phyloP scores from a whole-genome alignment of 2,329 filamentous ascomycete species.

The Fusarium torulosum region DNA sequence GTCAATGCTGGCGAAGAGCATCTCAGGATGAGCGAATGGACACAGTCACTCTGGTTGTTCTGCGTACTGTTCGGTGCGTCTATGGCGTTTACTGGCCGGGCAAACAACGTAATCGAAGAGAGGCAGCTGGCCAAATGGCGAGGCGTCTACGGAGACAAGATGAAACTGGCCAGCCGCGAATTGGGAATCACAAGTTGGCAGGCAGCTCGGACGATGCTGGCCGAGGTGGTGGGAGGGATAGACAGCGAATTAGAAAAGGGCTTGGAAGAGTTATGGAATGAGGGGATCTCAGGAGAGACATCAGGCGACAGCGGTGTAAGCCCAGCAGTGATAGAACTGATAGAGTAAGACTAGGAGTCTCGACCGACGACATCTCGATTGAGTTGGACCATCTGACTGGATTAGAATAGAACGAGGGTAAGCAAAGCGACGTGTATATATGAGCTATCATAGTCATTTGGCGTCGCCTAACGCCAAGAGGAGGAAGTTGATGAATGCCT shows the following conservation, averaged over 20 bases:
- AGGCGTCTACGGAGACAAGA: constrained; percentile 57
- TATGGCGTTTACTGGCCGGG: constrained; percentile 55
- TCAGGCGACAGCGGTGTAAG: constrained; percentile 37
- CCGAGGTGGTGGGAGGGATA: constrained; percentile 57
- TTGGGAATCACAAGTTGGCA: constrained; percentile 57
- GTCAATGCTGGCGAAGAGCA: constrained; percentile 57
- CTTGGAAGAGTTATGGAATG: constrained; percentile 57
- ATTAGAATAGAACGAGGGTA: constrained; percentile 16
- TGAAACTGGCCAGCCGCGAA: constrained; percentile 55
- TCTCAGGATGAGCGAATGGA: constrained; percentile 58
- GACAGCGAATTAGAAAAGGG: constrained; percentile 57
- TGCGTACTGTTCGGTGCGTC: constrained; percentile 61
- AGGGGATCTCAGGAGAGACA: constrained; percentile 49
- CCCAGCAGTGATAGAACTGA: constrained; percentile 46
- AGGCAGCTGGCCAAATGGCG: constrained; percentile 55
- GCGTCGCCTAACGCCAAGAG: constrained; percentile 4
- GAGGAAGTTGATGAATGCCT: constrained; percentile 1
- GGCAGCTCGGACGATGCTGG: constrained; percentile 53
- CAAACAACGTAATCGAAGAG: constrained; percentile 53
- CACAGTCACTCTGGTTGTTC: constrained; percentile 60
- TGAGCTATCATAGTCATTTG: constrained; percentile 29
- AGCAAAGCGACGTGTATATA: constrained; percentile 22
- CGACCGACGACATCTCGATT: constrained; percentile 5
- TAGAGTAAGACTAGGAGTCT: constrained; percentile 42
- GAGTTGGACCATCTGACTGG: constrained; percentile 17